Evolutionary conservation across 345 rosid species (phyloP), one percentile per base, ranked within the genome.

Genomic region (Lepidium aucheri): DNA sequence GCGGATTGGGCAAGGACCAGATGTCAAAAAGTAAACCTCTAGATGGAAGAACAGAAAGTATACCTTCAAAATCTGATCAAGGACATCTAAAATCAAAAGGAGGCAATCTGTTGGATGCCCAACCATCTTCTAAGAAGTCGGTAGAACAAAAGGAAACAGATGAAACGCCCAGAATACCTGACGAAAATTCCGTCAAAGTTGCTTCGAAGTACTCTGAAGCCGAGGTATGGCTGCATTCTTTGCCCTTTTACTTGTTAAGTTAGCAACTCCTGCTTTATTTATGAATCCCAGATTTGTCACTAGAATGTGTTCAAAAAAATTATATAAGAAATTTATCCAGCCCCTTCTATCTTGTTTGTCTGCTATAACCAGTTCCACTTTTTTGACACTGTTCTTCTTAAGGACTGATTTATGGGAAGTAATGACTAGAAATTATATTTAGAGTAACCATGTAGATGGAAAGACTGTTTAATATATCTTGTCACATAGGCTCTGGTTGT

Each of bases 41-140:
- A 46, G 97, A 94, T 70, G 89, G 90, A 62, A 84, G 82, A 77
- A 60, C 75, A 41, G 97, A 93, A 49, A 86, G 77, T 80, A 53
- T 76, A 41, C 73, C 60, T 68, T 50, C 71, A 44, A 94, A 88
- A 76, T 68, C 85, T 73, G 98, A 93, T 70, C 77, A 63, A 55
- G 88, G 85, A 65, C 78, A 76, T 80, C 60, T 50, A 10, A 88
- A 86, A 70, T 53, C 68, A 60, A 91, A 87, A 83, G 85, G 83
- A 34, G 75, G 84, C 24, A 84, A 76, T 76, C 86, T 82, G 3
- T 74, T 83, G 40, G 95, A 87, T 77, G 66, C 67, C 77, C 86
- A 74, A 74, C 64, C 69, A 44, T 45, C 80, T 42, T 61, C 82
- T 8, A 56, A 77, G 67, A 69, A 66, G 60, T 51, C 82, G 69